Percentiles rank a stretch among this genome's conserved stretches.
phyloP scores from a whole-genome alignment of 1,284 basidiomycete species.

The Ganoderma resinaceum region DNA sequence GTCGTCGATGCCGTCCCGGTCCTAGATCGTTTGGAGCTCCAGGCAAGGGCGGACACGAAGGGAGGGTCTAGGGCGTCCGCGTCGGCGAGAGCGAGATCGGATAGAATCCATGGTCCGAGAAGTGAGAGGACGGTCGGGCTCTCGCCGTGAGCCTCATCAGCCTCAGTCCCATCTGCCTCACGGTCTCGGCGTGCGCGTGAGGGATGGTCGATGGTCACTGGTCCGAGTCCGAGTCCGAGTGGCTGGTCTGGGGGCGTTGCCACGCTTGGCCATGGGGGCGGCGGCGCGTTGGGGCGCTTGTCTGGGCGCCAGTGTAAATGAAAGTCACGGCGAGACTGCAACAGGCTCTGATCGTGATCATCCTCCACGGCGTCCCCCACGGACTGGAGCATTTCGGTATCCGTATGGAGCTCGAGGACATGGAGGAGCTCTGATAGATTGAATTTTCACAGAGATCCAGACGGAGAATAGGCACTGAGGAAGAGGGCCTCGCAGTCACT shows the following conservation, averaged over 20 bases:
- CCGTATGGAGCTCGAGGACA: background rate
- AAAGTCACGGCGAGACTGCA: background rate
- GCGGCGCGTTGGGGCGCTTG: background rate
- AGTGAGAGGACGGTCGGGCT: background rate
- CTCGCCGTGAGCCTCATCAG: background rate
- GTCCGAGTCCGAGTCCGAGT: too few species aligned
- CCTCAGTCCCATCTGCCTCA: too few species aligned
- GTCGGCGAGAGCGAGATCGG: conserved; percentile 3
- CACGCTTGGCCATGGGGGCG: background rate
- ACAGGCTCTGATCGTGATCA: conserved; percentile 2
- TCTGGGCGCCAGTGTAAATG: conserved; percentile 2
- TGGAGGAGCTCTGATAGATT: conserved; percentile 4
- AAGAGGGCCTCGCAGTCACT: background rate
- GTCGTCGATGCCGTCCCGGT: background rate
- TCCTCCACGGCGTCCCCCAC: background rate
- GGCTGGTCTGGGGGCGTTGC: background rate
- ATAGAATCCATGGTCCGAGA: background rate
- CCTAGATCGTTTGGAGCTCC: background rate
- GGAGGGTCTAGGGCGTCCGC: background rate
- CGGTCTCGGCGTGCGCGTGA: background rate
- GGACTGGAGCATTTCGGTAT: background rate
- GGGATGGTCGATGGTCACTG: too few species aligned
- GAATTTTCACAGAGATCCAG: background rate
- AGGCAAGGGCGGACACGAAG: background rate
- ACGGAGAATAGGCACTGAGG: background rate